Conservation (phyloP, 2,329 filamentous ascomycete genomes). For the Fusarium sp. region DNA sequence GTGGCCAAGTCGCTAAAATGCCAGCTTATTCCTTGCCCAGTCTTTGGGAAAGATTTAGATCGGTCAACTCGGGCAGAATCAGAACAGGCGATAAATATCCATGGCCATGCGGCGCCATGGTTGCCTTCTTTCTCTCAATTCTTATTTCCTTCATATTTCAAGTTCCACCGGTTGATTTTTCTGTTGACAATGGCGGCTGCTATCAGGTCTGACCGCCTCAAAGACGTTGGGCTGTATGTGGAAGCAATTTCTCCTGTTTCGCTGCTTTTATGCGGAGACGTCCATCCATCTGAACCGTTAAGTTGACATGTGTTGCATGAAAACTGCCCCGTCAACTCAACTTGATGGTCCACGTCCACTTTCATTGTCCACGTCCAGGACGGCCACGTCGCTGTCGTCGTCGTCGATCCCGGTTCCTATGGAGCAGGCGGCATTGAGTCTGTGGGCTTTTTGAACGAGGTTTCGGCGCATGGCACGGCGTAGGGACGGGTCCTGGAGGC, state of each 20-base stretch:
- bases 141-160: neutral
- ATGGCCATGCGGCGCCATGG: too few species aligned
- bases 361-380: conserved; percentile 6
- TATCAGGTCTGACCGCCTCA: conserved; percentile 45
- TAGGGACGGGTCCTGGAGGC: conserved; percentile 29
- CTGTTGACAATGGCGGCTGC: conserved; percentile 32
- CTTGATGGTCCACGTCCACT: neutral
- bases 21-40: conserved; percentile 3
- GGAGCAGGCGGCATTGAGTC: conserved; percentile 34
- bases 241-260: conserved; percentile 18
- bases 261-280: conserved; percentile 23
- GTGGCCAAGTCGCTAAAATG: conserved; percentile 1
- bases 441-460: conserved; percentile 41
- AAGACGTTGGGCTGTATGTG: conserved; percentile 20
- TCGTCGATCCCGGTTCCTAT: conserved; percentile 28
- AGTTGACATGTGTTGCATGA: conserved; percentile 18
- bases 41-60: neutral
- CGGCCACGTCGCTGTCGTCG: conserved; percentile 30
- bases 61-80: neutral
- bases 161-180: neutral
- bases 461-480: conserved; percentile 25
- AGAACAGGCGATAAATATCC: neutral
- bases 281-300: conserved; percentile 6
- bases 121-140: neutral
- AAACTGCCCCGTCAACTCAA: conserved; percentile 5